phyloP scores from a whole-genome alignment of 1,139 yeast genomes.

The Kodamaea suecica region DNA sequence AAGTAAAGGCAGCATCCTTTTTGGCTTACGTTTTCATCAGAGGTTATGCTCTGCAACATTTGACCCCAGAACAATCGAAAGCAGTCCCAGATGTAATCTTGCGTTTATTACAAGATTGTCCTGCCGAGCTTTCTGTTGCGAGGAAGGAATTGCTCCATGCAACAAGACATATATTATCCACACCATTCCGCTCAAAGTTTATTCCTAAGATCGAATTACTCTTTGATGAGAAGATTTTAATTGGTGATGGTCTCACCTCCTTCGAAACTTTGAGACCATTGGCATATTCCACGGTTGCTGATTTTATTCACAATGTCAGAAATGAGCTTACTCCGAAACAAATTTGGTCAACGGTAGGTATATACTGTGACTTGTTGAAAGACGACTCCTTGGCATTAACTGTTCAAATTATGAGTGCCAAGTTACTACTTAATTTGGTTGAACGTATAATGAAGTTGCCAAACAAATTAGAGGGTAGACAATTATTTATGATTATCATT shows the following conservation, averaged over 20 bases:
- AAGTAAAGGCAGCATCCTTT: conserved; percentile 94
- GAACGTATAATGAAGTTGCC: conserved; percentile 85
- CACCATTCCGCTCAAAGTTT: conserved; percentile 79
- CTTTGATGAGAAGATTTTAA: conserved; percentile 80
- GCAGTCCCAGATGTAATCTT: conserved; percentile 84
- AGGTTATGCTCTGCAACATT: conserved; percentile 67
- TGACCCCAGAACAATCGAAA: conserved; percentile 61
- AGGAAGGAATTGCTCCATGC: conserved; percentile 92
- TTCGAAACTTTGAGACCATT: conserved; percentile 83
- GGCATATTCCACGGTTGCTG: conserved; percentile 96
- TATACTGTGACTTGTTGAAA: conserved; percentile 77
- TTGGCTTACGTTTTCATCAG: conserved; percentile 88
- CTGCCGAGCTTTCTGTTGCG: conserved; percentile 91
- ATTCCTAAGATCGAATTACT: conserved; percentile 81
- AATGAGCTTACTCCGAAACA: conserved; percentile 79
- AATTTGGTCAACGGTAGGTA: conserved; percentile 82
- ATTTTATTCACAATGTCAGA: conserved; percentile 88
- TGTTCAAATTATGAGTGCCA: conserved; percentile 97
- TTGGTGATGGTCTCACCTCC: conserved; percentile 92
- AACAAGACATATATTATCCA: conserved; percentile 87
- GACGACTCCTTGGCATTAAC: conserved; percentile 84
- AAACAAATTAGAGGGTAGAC: conserved; percentile 81
- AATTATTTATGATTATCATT: conserved; percentile 74
- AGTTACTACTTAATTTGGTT: conserved; percentile 77
- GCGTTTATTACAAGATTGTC: conserved; percentile 88